phyloP scores from a whole-genome alignment of 129 eudicot genomes.

The Flaveria bidentis region DNA sequence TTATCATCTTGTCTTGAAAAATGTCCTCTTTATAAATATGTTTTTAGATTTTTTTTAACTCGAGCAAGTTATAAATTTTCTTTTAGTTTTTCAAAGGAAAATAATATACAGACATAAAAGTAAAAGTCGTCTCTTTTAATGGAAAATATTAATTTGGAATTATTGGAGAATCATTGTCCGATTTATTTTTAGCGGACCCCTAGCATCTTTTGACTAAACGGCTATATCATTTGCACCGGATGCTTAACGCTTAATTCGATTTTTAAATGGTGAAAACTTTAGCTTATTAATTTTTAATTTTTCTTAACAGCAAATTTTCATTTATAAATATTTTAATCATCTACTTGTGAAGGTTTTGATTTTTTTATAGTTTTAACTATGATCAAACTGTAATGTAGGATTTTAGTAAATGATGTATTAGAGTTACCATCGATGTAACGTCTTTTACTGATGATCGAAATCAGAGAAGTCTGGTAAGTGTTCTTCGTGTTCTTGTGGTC shows the following conservation, averaged over 20 bases:
- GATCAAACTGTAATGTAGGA: no score
- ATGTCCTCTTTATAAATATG: background rate
- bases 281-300: background rate
- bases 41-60: background rate
- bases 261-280: background rate
- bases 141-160: conserved; percentile 7
- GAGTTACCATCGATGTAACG: no score
- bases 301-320: no score
- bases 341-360: no score
- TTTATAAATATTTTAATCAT: no score
- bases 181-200: conserved; percentile 5
- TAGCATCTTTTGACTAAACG: conserved; percentile 10
- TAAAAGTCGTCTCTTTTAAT: background rate
- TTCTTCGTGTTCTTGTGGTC: no score
- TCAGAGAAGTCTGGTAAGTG: no score
- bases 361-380: no score
- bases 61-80: background rate
- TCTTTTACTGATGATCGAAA: no score
- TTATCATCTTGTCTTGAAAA: background rate
- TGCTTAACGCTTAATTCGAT: background rate
- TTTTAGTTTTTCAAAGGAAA: background rate
- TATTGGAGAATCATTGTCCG: background rate
- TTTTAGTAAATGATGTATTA: no score
- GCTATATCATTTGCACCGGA: background rate
- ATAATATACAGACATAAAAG: background rate